Conservation (phyloP, 1,284 basidiomycete genomes). For the Cryptococcus sp. region DNA sequence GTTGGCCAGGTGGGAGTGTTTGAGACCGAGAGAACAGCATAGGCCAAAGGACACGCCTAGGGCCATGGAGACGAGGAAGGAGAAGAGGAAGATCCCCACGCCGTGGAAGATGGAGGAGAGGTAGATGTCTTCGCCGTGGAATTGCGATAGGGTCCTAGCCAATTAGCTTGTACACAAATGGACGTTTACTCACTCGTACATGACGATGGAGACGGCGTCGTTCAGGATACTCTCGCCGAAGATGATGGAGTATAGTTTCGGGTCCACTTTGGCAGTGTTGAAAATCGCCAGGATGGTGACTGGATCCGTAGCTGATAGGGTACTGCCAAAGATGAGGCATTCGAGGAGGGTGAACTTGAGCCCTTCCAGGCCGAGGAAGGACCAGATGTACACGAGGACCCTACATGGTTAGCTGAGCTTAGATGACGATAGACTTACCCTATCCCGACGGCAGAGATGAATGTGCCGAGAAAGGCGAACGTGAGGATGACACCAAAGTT, state of each 20-base stretch:
- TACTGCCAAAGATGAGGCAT: conserved; percentile 95
- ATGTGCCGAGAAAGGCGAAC: conserved; percentile 95
- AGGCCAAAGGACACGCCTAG: conserved; percentile 91
- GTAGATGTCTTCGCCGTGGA: conserved; percentile 87
- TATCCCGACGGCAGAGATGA: conserved; percentile 93
- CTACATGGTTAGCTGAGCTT: conserved; percentile 29
- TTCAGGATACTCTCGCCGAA: conserved; percentile 97
- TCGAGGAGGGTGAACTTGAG: conserved; percentile 77
- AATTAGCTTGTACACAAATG: not conserved
- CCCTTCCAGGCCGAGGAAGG: conserved; percentile 84
- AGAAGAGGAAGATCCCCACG: conserved; percentile 92
- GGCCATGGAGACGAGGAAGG: conserved; percentile 91
- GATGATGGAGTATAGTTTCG: conserved; percentile 95
- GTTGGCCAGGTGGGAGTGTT: conserved; percentile 84
- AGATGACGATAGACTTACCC: conserved; percentile 62
- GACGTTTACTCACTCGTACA: conserved; percentile 90
- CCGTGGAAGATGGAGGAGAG: conserved; percentile 90
- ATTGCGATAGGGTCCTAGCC: conserved; percentile 80
- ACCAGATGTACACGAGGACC: conserved; percentile 94
- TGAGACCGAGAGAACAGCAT: conserved; percentile 84
- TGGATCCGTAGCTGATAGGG: conserved; percentile 94
- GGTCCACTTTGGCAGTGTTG: conserved; percentile 98
- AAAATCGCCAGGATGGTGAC: conserved; percentile 99
- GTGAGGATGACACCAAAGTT: conserved; percentile 96
- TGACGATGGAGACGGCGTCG: conserved; percentile 99